Evolutionary conservation across 768 basidiomycete species (phyloP).

Genomic region (Lentinula sp.): DNA sequence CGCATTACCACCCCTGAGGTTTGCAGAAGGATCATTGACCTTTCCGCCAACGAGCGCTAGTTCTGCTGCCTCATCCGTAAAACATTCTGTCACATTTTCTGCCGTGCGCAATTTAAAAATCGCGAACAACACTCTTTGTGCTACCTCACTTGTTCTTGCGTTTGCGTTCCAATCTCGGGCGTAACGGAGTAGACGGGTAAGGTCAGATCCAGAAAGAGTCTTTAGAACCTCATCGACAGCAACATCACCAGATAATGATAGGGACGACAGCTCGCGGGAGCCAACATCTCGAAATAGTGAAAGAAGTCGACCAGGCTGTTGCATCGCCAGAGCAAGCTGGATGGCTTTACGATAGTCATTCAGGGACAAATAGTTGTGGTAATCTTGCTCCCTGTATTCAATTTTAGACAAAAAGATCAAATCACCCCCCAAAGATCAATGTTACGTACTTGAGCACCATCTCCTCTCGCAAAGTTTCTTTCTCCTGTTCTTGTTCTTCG

Average conservation of each 20-base stretch:
- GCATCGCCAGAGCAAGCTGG: conserved; percentile 85
- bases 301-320: conserved; percentile 85
- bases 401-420: background rate
- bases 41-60: conserved; percentile 18
- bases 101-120: conserved; percentile 71
- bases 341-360: conserved; percentile 91
- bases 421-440: conserved; percentile 6
- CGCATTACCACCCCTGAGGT: conserved; percentile 23
- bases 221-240: conserved; percentile 81
- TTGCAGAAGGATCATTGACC: conserved; percentile 14
- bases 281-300: conserved; percentile 69
- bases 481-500: conserved; percentile 72
- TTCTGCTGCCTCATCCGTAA: conserved; percentile 36
- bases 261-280: conserved; percentile 13
- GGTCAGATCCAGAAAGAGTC: conserved; percentile 63
- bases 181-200: conserved; percentile 76
- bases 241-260: conserved; percentile 57
- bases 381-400: conserved; percentile 88
- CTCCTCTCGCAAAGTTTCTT: conserved; percentile 64
- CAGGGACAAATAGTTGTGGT: conserved; percentile 80
- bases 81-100: conserved; percentile 68
- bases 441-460: conserved; percentile 71
- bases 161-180: conserved; percentile 94
- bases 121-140: conserved; percentile 79
- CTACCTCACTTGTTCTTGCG: conserved; percentile 78